Evolutionary conservation across 2,329 filamentous ascomycete genomes (phyloP).

Genomic region (Chalaropsis thielavioides): DNA sequence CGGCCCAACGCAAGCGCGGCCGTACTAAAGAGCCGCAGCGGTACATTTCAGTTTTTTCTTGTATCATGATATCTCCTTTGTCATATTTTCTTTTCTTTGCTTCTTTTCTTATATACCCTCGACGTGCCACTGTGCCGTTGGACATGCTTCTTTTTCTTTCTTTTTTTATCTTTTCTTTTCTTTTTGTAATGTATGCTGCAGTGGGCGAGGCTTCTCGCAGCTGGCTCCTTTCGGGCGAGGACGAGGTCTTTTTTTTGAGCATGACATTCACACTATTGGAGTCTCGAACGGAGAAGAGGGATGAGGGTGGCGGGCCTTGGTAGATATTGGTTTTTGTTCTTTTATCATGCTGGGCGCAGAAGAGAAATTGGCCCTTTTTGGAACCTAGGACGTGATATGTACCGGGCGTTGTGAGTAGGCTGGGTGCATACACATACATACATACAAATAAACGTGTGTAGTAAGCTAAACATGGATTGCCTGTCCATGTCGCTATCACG

Average conservation of each 20-base stretch:
- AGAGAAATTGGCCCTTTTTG: too few relatives aligned
- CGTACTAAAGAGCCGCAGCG: not conserved
- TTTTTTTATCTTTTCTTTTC: not conserved
- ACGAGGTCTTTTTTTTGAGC: not conserved
- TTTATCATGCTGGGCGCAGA: not conserved
- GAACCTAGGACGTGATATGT: not conserved
- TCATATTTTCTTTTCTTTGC: not conserved
- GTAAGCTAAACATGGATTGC: not conserved
- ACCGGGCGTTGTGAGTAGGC: not conserved
- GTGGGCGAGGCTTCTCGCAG: not conserved
- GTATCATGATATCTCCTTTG: not conserved
- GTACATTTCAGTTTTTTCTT: not conserved
- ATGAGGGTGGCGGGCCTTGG: not conserved
- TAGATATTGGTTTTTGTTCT: not conserved
- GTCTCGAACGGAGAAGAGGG: not conserved
- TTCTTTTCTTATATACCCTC: constrained; percentile 1
- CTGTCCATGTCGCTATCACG: not conserved
- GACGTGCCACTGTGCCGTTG: not conserved
- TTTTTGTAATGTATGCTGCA: not conserved
- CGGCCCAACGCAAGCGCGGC: not conserved
- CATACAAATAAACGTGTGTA: not conserved
- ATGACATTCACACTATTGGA: not conserved
- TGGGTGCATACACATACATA: not conserved
- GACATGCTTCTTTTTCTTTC: not conserved
- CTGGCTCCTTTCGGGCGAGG: not conserved